Base-by-base conservation (phyloP, 108 stramenopile species). In the Fragilaria radians region DNA sequence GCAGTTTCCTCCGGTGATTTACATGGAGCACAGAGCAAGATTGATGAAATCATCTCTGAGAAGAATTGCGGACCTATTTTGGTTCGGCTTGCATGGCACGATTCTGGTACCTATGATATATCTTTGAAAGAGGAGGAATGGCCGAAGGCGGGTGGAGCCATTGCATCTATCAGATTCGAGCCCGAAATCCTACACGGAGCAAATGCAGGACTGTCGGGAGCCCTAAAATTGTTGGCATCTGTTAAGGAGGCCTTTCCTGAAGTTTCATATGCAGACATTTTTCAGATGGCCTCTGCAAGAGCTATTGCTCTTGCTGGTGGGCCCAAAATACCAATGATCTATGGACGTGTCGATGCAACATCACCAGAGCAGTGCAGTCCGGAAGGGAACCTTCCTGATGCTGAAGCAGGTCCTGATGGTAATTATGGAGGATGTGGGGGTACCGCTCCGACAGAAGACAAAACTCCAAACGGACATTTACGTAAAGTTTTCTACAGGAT, bases 31-130 rank as follows among this genome's bases (percentile, higher is more conserved):
- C 81, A 91, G 79, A 73, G 80, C 42, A 88, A 89, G 62, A 91
- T 99, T 54, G 96, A 96, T 48, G 79, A 79, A 11, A 71, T 91
- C 54, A 60, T 99, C 61, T 69, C 86, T 63, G 87, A 94, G 55
- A 89, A 95, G 70, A 80, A 79, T 56, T 82, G 82, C 57, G 86
- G 86, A 31, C 95, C 92, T 32, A 75, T 95, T 34, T 65, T 95
- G 46, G 90, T 99, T 19, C 95, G 98, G 34, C 83, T 99, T 46
- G 96, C 96, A 1, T 99, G 97, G 97, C 98, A 99, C 62, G 86
- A 90, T 50, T 84, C 95, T 46, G 96, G 94, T 34, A 92, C 92
- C 61, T 92, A 66, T 62, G 81, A 83, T 63, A 63, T 68, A 36
- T 70, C 77, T 54, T 61, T 76, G 67, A 65, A 61, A 45, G 81